Evolutionary conservation across 257 asterid genomes (phyloP).

Genomic region (Verbascum thapsus): DNA sequence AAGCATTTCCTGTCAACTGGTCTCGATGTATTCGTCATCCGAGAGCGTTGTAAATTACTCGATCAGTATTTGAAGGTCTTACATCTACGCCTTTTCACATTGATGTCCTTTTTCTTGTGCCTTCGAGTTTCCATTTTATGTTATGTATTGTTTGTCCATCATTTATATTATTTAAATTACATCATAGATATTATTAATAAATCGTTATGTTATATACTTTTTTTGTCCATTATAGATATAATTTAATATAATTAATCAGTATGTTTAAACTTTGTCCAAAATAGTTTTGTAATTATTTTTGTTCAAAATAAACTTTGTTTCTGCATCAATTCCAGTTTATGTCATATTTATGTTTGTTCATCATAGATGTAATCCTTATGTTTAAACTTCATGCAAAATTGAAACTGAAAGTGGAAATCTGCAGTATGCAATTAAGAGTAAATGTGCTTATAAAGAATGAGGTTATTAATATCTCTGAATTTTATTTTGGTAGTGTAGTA

Average conservation of each 20-base stretch:
- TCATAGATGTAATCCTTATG: too few species aligned
- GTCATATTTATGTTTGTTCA: too few species aligned
- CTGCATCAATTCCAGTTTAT: too few species aligned
- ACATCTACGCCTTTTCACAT: slow-evolving; percentile 28
- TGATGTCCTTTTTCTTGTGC: slow-evolving; percentile 17
- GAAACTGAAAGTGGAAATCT: slow-evolving; percentile 19
- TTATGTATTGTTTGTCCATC: slow-evolving; percentile 14
- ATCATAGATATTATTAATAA: too few species aligned
- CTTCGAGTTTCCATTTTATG: slow-evolving; percentile 14
- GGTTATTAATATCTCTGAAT: slow-evolving; percentile 9
- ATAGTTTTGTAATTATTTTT: too few species aligned
- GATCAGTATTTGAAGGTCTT: slow-evolving; percentile 89
- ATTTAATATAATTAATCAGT: background rate
- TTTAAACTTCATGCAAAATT: too few species aligned
- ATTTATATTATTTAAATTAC: too few species aligned
- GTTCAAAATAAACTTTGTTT: too few species aligned
- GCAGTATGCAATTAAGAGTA: slow-evolving; percentile 9
- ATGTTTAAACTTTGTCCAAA: background rate
- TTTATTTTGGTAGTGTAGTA: slow-evolving; percentile 14
- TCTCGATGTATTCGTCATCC: slow-evolving; percentile 71
- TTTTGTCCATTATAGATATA: too few species aligned
- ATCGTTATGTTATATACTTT: too few species aligned
- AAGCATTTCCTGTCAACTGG: slow-evolving; percentile 95
- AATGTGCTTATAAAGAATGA: slow-evolving; percentile 6
- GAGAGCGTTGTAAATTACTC: slow-evolving; percentile 88